Evolutionary conservation across 164 flowering plant genomes (phyloP), one percentile per base, ranked within the genome.

Genomic region (Taxillus chinensis): DNA sequence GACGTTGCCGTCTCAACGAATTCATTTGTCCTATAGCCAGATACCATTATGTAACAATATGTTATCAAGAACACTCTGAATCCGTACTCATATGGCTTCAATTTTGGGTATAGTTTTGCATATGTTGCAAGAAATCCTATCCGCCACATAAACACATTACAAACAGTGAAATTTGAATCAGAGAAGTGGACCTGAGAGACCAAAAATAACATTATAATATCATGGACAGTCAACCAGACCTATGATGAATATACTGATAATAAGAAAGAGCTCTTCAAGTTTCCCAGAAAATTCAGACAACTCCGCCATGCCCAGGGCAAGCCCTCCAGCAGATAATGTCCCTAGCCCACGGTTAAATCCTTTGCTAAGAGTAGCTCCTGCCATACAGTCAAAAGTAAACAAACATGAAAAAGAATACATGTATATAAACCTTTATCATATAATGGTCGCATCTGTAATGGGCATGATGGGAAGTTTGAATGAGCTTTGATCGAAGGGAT

Each of bases 41-140:
- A 82, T 41, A 85, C 87, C 86, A 88, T 59, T 15, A 92, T 77
- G 41, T 82, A 75, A 71, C 93, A 87, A 62, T 68, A 92, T 1
- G 97, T 92, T 71, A 92, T 68, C 75, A 90, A 61, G 73, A 92
- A 92, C 13, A 92, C 95, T 52, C 95, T 84, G 55, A 85, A 92
- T 7, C 96, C 96, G 70, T 92, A 90, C 72, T 92, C 97, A 61
- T 87, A 90, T 2, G 85, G 70, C 74, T 87, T 85, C 96, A 85
- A 77, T n/a, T 81, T 71, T 1, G 98, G 96, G 59, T 83, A 77
- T 45, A 85, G 71, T 61, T 86, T 92, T 17, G 63, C 58, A 65
- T 80, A 90, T 38, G 80, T 77, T 0, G 86, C 80, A 59, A 39
- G 41, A 72, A 80, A 87, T 61, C 97, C 95, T 84, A 51, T 41